Conservation (phyloP, 2,329 filamentous ascomycete genomes). For the Pezicula radicicola region DNA sequence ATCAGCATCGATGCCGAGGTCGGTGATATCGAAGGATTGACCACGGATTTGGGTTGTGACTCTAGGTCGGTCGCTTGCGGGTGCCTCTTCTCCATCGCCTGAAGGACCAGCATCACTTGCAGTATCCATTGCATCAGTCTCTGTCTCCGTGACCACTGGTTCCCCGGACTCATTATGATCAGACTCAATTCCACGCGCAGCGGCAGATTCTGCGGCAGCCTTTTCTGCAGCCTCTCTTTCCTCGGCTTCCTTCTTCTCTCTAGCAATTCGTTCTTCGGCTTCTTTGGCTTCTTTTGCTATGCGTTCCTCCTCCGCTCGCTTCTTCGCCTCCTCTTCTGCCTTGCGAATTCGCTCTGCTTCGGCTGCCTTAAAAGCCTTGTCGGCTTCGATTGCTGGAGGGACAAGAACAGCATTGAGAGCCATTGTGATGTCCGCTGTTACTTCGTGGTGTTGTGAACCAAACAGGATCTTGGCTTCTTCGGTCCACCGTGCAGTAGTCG, state of each 20-base stretch:
- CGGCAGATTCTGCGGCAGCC: conserved; percentile 47
- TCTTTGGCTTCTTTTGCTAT: conserved; percentile 68
- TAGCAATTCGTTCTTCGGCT: conserved; percentile 62
- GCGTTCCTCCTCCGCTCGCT: conserved; percentile 62
- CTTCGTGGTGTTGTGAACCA: conserved; percentile 64
- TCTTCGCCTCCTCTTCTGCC: conserved; percentile 57
- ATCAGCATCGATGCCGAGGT: conserved; percentile 88
- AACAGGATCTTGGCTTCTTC: conserved; percentile 90
- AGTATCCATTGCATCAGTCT: conserved; percentile 63
- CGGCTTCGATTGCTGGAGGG: conserved; percentile 79
- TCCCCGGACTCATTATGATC: conserved; percentile 37
- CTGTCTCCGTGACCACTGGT: conserved; percentile 15
- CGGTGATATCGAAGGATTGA: conserved; percentile 87
- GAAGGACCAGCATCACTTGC: conserved; percentile 34
- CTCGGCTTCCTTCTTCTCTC: conserved; percentile 68
- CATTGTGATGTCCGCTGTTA: conserved; percentile 63
- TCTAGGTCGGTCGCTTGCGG: conserved; percentile 53
- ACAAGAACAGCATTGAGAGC: conserved; percentile 71
- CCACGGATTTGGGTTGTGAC: conserved; percentile 83
- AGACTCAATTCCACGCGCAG: conserved; percentile 43
- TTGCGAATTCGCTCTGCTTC: conserved; percentile 53
- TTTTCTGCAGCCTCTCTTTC: conserved; percentile 63
- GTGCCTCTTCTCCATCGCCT: conserved; percentile 34
- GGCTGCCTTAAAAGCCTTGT: conserved; percentile 66
- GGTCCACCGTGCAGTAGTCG: conserved; percentile 77